phyloP scores from a whole-genome alignment of 345 rosid genomes.

The Rhodamnia argentea region DNA sequence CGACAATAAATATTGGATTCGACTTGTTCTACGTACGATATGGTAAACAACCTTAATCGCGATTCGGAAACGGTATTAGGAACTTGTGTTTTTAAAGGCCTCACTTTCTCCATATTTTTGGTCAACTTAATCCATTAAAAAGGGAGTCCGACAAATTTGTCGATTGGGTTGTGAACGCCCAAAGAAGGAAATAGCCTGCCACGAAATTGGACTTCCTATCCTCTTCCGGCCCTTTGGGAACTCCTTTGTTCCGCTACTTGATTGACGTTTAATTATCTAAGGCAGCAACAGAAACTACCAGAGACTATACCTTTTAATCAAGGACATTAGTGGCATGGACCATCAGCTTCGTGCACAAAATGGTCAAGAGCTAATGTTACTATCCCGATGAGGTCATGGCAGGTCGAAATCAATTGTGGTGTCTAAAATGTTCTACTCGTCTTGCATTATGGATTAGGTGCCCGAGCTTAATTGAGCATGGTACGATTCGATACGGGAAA shows the following conservation, averaged over 20 bases:
- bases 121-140: neutral
- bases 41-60: neutral
- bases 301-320: too few relatives aligned
- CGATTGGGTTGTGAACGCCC: neutral
- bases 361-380: too few relatives aligned
- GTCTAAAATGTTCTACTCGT: too few relatives aligned
- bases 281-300: too few relatives aligned
- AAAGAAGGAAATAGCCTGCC: neutral
- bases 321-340: too few relatives aligned
- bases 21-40: neutral
- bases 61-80: rapidly evolving
- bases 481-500: too few relatives aligned
- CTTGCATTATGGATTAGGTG: too few relatives aligned
- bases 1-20: neutral
- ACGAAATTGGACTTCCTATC: neutral
- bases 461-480: too few relatives aligned
- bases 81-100: neutral
- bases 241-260: neutral
- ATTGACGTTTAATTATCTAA: too few relatives aligned
- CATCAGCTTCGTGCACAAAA: too few relatives aligned
- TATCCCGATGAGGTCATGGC: too few relatives aligned
- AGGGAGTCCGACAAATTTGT: neutral
- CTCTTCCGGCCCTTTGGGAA: neutral
- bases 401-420: too few relatives aligned
- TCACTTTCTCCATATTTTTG: neutral